These are phyloP conservation scores for Diaporthe amygdali DNA, from an alignment of 2,329 filamentous ascomycete genomes.

Conservation along the genomic window DNA sequence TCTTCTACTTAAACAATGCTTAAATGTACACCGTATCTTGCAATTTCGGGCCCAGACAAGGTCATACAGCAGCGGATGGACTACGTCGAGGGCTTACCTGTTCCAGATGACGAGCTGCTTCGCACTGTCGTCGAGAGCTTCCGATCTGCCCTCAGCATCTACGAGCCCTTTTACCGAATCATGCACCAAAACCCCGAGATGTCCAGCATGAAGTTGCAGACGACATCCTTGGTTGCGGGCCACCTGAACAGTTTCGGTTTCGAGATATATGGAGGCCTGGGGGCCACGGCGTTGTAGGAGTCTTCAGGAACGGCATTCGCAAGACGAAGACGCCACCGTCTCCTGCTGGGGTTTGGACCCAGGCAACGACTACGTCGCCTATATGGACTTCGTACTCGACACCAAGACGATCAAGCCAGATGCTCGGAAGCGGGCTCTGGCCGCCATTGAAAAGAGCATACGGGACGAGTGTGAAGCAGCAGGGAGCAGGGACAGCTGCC, in stretches of 20 bases:
- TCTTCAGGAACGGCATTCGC: conserved; percentile 60
- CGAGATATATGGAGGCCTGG: conserved; percentile 44
- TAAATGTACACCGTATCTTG: no score
- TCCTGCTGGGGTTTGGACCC: conserved; percentile 6
- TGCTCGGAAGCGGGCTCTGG: neutral
- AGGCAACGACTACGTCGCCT: conserved; percentile 14
- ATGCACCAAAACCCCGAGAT: neutral
- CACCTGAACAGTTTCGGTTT: neutral
- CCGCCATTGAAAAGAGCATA: neutral
- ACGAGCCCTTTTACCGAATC: neutral
- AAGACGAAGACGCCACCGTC: conserved; percentile 42
- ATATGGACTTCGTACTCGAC: conserved; percentile 5
- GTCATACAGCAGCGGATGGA: neutral
- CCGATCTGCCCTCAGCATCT: neutral
- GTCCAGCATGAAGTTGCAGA: neutral
- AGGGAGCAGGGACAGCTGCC: neutral
- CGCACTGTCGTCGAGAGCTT: neutral
- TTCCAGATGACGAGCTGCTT: neutral
- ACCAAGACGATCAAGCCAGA: conserved; percentile 13
- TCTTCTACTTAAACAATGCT: no score
- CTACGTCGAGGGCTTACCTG: neutral
- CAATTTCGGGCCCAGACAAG: neutral
- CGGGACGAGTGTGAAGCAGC: neutral
- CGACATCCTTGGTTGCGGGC: neutral
- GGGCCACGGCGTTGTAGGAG: conserved; percentile 61